phyloP scores from a whole-genome alignment of 768 basidiomycete species.

The Pisolithus sp. region DNA sequence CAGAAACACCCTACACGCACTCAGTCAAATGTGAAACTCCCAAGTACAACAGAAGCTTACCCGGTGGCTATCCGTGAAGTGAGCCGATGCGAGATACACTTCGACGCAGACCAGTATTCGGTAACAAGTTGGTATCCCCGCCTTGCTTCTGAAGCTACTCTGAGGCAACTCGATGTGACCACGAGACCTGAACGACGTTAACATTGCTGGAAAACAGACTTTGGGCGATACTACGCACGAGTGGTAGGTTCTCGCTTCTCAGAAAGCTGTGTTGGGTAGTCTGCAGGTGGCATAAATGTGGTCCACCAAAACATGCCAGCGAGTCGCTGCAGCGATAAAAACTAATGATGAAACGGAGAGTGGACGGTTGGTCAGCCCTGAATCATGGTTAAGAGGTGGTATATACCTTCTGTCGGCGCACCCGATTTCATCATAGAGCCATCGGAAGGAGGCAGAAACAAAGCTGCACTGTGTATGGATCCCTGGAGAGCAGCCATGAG shows the following conservation, averaged over 20 bases:
- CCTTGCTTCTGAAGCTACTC: no score
- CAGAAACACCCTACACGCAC: no score
- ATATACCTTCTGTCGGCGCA: background rate
- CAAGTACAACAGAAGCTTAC: no score
- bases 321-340: background rate
- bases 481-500: background rate
- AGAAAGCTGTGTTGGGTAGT: constrained; percentile 21
- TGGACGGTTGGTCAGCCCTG: background rate
- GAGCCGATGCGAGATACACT: no score
- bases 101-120: no score
- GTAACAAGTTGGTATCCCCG: no score
- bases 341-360: background rate
- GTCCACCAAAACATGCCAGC: background rate
- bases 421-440: background rate
- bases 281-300: constrained; percentile 2
- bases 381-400: background rate
- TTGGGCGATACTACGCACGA: background rate
- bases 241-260: constrained; percentile 4
- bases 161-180: no score
- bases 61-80: no score
- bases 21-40: no score
- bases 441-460: background rate
- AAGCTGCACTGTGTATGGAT: background rate
- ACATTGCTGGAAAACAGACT: background rate
- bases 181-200: background rate